A percentile compares a stretch with the other conserved stretches of the same genome.
phyloP scores from a whole-genome alignment of 1,139 yeast genomes.

The Protomyces arabidopsidicola region DNA sequence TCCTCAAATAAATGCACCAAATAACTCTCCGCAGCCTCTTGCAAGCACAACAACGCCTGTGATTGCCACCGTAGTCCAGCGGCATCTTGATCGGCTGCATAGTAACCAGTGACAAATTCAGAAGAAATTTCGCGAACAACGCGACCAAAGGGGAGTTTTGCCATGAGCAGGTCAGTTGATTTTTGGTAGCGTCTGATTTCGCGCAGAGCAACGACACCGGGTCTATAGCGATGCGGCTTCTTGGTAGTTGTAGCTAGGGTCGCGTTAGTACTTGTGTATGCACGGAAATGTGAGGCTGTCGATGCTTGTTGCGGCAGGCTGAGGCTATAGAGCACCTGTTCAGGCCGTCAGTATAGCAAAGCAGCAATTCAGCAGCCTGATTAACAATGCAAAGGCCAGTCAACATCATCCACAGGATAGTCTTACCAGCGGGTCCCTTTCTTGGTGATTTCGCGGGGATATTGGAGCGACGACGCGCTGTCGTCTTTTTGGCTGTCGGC shows the following conservation, averaged over 20 bases:
- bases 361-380: no score
- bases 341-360: no score
- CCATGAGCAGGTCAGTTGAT: constrained; percentile 67
- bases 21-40: constrained; percentile 75
- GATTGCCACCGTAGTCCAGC: constrained; percentile 78
- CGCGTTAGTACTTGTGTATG: neutral
- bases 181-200: constrained; percentile 78
- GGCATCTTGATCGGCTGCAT: constrained; percentile 38
- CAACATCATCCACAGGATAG: neutral
- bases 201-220: constrained; percentile 69
- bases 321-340: no score
- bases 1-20: constrained; percentile 82
- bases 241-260: neutral
- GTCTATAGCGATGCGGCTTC: constrained; percentile 48
- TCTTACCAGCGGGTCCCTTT: constrained; percentile 5
- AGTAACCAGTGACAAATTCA: constrained; percentile 60
- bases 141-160: constrained; percentile 86
- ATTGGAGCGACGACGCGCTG: constrained; percentile 18
- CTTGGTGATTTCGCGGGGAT: constrained; percentile 18
- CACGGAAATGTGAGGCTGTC: neutral
- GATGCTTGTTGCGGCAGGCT: no score
- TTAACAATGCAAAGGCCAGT: no score
- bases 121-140: constrained; percentile 76
- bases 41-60: constrained; percentile 79
- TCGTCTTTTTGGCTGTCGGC: constrained; percentile 12